These are phyloP conservation scores for Malassezia pachydermatis DNA, from an alignment of 1,284 basidiomycete genomes.

Conservation along the genomic window DNA sequence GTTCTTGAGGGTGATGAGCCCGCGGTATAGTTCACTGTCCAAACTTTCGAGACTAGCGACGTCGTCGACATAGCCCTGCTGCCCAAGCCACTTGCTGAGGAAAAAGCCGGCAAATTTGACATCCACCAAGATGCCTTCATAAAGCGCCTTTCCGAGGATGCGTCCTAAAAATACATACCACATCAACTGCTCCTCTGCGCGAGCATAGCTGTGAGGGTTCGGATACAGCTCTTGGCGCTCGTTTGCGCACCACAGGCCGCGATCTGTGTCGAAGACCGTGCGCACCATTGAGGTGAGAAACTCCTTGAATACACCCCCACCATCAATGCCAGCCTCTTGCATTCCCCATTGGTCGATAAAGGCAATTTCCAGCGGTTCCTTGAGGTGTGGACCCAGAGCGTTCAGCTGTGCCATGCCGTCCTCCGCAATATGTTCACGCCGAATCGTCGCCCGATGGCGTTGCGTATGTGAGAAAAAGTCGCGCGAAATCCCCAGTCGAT, in stretches of 20 bases:
- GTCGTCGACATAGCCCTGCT: constrained; percentile 42
- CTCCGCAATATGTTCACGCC: constrained; percentile 66
- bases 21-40: constrained; percentile 72
- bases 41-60: constrained; percentile 36
- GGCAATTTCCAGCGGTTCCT: constrained; percentile 68
- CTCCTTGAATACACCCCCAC: constrained; percentile 95
- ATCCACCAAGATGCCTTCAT: constrained; percentile 92
- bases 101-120: constrained; percentile 94
- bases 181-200: constrained; percentile 42
- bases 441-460: constrained; percentile 55
- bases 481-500: constrained; percentile 14
- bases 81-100: constrained; percentile 58
- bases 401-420: constrained; percentile 70
- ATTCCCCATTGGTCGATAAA: constrained; percentile 84
- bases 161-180: constrained; percentile 94
- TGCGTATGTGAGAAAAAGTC: constrained; percentile 18
- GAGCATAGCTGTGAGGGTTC: constrained; percentile 58
- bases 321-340: constrained; percentile 83
- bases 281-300: constrained; percentile 70
- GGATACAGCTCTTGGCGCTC: constrained; percentile 87
- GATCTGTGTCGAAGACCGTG: constrained; percentile 87
- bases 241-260: constrained; percentile 84
- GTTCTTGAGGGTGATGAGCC: constrained; percentile 83
- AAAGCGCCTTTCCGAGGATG: constrained; percentile 87
- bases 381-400: constrained; percentile 61